Base-by-base conservation (phyloP, 2,329 filamentous ascomycete genomes). In the Fragosphaeria purpurea region DNA sequence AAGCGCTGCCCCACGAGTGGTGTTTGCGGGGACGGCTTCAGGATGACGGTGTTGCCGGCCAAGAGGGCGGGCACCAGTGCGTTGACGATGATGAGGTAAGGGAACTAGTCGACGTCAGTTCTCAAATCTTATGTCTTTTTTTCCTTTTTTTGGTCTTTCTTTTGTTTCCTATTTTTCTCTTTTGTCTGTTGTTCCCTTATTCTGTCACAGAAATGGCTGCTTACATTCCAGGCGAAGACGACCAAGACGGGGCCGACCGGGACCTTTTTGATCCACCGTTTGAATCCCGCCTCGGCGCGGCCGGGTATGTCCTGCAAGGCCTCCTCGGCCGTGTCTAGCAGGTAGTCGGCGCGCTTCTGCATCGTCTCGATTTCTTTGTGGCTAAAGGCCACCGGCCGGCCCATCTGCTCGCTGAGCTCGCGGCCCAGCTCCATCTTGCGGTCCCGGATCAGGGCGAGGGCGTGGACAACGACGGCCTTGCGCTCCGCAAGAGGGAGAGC, bases 21-120 rank as follows among this genome's bases (percentile, higher is more conserved):
- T 1, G 91, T 96, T 67, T 96, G 91, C 7, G 91, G 91, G 4
- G 88, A 95, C n/a, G 90, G 90, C 71, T 96, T 96, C 52, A 97
- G 71, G 54, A 97, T 93, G 55, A 96, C 86, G 6, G 85, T 83
- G 69, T 96, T 95, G 41, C 90, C 91, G 37, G 87, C 80, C 39
- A 96, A 76, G 37, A 97, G 75, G 30, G 90, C 90, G 13, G 90
- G 90, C 55, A 96, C 80, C 52, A 96, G 74, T 9, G 88, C 89
- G 72, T 96, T 96, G 63, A 96, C 80, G 33, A 96, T 79, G 57
- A 90, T 94, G 47, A 96, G 74, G 66, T 95, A 96, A 34, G 90
- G 90, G 63, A 96, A 96, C 88, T 94, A 22, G 59, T 10, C 7
- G 2, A 33, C 7, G 32, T 47, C 33, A 44, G 6, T 40, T 2